Percentiles rank a stretch among this genome's conserved stretches.
Evolutionary conservation across 306 rosid genomes (phyloP).

Genomic region (Fragaria ananassa): DNA sequence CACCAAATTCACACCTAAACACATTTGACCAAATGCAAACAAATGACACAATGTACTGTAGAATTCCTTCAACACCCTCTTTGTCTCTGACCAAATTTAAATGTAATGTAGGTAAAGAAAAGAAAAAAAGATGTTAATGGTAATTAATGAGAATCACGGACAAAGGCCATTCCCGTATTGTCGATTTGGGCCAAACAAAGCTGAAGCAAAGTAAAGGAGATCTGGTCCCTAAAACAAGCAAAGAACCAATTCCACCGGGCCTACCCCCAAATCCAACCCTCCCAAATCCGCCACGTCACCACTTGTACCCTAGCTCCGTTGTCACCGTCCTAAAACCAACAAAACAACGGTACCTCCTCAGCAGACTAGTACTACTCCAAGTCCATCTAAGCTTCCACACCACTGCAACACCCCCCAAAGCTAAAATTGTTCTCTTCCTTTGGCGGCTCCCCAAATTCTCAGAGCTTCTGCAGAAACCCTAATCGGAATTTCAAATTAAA

Average conservation of each 20-base stretch:
- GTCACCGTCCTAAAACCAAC: not conserved
- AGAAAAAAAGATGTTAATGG: too few species aligned
- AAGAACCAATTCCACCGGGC: not conserved
- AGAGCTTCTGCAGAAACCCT: constrained; percentile 57
- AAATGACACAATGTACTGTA: too few species aligned
- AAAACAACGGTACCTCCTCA: not conserved
- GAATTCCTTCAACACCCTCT: too few species aligned
- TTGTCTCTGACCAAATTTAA: too few species aligned
- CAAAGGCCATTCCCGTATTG: not conserved
- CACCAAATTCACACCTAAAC: too few species aligned
- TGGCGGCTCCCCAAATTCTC: constrained; percentile 65
- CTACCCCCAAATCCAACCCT: not conserved
- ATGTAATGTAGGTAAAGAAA: too few species aligned
- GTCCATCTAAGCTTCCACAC: not conserved
- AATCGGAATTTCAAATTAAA: constrained; percentile 21
- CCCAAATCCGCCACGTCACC: not conserved
- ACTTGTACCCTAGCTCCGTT: not conserved
- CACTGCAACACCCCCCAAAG: not conserved
- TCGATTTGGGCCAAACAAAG: not conserved
- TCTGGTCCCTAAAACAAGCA: not conserved
- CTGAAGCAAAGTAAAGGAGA: not conserved
- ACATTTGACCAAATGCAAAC: too few species aligned
- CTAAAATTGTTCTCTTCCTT: not conserved
- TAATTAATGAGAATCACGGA: not conserved
- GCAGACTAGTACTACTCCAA: not conserved